These are phyloP conservation scores for Penicillium odoratum DNA, from an alignment of 495 filamentous ascomycete genomes.

Conservation along the genomic window DNA sequence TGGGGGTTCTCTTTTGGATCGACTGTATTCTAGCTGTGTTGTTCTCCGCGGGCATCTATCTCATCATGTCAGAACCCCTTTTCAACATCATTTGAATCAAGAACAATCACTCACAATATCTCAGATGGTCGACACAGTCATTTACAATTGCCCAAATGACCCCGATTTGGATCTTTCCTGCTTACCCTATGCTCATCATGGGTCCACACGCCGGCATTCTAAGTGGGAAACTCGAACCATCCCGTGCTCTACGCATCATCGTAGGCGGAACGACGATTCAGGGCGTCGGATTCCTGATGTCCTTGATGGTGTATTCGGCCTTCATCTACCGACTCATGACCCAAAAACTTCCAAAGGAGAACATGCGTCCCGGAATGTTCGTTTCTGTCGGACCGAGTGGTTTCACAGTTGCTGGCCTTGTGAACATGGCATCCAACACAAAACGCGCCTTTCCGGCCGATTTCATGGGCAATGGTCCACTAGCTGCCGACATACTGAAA, in stretches of 20 bases:
- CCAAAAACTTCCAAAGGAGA: constrained; percentile 79
- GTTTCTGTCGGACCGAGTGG: constrained; percentile 77
- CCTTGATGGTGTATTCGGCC: constrained; percentile 81
- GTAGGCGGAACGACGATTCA: constrained; percentile 72
- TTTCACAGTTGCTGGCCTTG: constrained; percentile 73
- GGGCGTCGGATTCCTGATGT: constrained; percentile 82
- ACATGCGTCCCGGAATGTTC: constrained; percentile 78
- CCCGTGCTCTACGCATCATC: constrained; percentile 59
- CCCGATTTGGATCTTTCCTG: constrained; percentile 89
- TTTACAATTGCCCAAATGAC: constrained; percentile 89
- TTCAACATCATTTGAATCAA: not conserved
- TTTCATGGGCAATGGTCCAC: constrained; percentile 59
- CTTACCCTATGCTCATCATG: constrained; percentile 79
- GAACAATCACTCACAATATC: constrained; percentile 16
- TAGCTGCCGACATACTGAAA: constrained; percentile 55
- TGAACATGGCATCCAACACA: constrained; percentile 55
- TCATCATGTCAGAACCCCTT: constrained; percentile 55
- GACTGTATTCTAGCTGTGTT: constrained; percentile 64
- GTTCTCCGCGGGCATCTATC: constrained; percentile 68
- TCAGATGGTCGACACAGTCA: constrained; percentile 66
- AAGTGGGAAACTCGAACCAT: constrained; percentile 48
- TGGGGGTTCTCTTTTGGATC: constrained; percentile 72
- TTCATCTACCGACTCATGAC: constrained; percentile 91
- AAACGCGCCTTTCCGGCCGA: constrained; percentile 46
- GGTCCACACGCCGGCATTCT: constrained; percentile 74